Percentiles rank a stretch among this genome's conserved stretches.
Conservation (phyloP, 2,329 filamentous ascomycete species). For the Calonectria ilicicola region DNA sequence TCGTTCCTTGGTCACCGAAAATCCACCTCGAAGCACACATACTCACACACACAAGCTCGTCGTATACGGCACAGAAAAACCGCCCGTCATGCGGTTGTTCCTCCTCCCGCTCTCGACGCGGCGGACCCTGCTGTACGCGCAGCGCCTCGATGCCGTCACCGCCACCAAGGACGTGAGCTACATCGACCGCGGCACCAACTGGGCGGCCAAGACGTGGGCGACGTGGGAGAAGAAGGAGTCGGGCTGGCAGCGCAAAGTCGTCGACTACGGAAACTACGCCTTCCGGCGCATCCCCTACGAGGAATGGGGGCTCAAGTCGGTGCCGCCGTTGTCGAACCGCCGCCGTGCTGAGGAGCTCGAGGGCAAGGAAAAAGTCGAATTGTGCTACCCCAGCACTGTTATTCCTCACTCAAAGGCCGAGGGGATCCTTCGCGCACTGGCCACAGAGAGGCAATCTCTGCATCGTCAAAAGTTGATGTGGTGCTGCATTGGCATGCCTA, state of each 20-base stretch:
- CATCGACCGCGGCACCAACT: conserved; percentile 77
- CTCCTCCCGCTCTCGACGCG: conserved; percentile 93
- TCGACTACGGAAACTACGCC: conserved; percentile 86
- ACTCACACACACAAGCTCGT: too few species aligned
- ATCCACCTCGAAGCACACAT: neutral
- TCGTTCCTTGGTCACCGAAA: neutral
- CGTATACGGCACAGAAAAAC: neutral
- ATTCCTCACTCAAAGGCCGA: conserved; percentile 74
- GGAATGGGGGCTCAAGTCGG: conserved; percentile 97
- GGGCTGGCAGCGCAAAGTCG: conserved; percentile 90
- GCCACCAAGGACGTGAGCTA: conserved; percentile 61
- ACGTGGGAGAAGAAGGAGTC: conserved; percentile 86
- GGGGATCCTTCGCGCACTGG: conserved; percentile 75
- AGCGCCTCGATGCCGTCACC: conserved; percentile 73
- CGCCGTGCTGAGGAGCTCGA: conserved; percentile 73
- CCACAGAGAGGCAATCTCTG: conserved; percentile 82
- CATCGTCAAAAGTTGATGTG: conserved; percentile 83
- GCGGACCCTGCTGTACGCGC: conserved; percentile 92
- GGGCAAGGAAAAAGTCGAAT: conserved; percentile 74
- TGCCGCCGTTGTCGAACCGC: conserved; percentile 82
- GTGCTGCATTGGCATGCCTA: conserved; percentile 85
- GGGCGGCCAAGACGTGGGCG: conserved; percentile 83
- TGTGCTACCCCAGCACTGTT: conserved; percentile 81
- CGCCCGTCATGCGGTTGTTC: conserved; percentile 82
- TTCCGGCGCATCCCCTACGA: conserved; percentile 92